These are phyloP conservation scores for Apiotrichum brassicae DNA, from an alignment of 1,284 basidiomycete species.

Conservation along the genomic window DNA sequence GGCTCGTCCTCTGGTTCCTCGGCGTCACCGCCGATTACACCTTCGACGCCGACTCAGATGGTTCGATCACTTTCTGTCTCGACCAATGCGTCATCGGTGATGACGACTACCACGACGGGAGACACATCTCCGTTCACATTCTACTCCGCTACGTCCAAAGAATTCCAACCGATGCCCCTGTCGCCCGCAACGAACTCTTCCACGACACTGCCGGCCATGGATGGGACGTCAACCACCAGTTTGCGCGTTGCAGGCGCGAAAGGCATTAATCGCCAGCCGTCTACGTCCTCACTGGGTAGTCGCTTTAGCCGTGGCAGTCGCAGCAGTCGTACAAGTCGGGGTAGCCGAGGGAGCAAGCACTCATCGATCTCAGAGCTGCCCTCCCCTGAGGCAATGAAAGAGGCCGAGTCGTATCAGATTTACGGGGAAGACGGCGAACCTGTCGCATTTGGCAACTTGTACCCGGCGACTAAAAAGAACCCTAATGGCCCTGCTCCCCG, in stretches of 20 bases:
- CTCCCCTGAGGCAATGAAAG: neutral
- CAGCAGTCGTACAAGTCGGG: neutral
- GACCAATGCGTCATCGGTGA: no score
- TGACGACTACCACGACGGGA: no score
- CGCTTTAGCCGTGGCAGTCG: neutral
- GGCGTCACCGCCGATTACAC: no score
- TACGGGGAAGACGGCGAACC: slow-evolving; percentile 29
- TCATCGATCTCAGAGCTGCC: neutral
- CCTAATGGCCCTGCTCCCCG: neutral
- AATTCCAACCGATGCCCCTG: neutral
- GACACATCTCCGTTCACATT: no score
- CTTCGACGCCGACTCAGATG: no score
- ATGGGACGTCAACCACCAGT: no score
- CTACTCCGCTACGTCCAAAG: no score
- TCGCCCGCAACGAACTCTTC: neutral
- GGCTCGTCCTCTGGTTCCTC: no score
- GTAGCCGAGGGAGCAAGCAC: neutral
- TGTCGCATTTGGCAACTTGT: slow-evolving; percentile 33
- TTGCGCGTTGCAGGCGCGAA: no score
- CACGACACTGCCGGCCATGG: neutral
- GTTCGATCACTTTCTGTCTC: no score
- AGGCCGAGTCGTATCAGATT: slow-evolving; percentile 3
- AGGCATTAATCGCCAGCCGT: neutral
- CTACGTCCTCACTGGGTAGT: neutral
- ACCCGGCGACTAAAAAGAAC: neutral